Base-by-base conservation (phyloP, 2,329 filamentous ascomycete species). In the Colletotrichum gigasporum region DNA sequence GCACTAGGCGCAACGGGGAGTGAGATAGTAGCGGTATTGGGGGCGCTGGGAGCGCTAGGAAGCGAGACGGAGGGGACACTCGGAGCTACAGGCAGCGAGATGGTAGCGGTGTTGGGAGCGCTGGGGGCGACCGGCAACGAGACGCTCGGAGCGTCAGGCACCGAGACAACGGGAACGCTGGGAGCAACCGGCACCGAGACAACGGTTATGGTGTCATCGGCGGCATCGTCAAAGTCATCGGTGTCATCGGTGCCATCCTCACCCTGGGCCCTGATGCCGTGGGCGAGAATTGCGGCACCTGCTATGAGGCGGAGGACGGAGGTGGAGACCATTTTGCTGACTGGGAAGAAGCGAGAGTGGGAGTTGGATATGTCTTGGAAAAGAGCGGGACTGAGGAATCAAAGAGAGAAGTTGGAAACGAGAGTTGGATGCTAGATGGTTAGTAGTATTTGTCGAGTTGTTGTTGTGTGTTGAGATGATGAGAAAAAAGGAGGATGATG, bases 251-350 rank as follows among this genome's bases (percentile, higher is more conserved):
- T n/a, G n/a, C n/a, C n/a, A n/a, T 30, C 32, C 11, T 34, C 18
- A 28, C 20, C 44, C 51, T 63, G 61, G 61, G 52, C 61, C 14
- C 59, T 50, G 32, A 53, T 47, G 14, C 61, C 32, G n/a, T n/a
- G n/a, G 22, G n/a, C 61, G 10, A 63, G 4, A 24, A 59, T 18
- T 14, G 47, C 54, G 18, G 61, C 55, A 32, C 61, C 22, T 3
- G 45, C 54, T 22, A 24, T 39, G n/a, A 63, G 22, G 39, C 52
- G 28, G 20, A 56, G 16, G 10, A 63, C n/a, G 37, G 14, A 22
- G 5, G 55, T 6, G 9, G 53, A 59, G 20, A 45, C 22, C 61
- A 63, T 63, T 9, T 26, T 45, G 12, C n/a, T n/a, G 11, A 47
- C 8, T 26, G 28, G 10, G 3, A 11, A 41, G 14, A 12, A 41